Percentiles rank a stretch among this genome's conserved stretches.
Evolutionary conservation across 805 yeast genomes (phyloP).

Genomic region (Ogataea paradorogensis): DNA sequence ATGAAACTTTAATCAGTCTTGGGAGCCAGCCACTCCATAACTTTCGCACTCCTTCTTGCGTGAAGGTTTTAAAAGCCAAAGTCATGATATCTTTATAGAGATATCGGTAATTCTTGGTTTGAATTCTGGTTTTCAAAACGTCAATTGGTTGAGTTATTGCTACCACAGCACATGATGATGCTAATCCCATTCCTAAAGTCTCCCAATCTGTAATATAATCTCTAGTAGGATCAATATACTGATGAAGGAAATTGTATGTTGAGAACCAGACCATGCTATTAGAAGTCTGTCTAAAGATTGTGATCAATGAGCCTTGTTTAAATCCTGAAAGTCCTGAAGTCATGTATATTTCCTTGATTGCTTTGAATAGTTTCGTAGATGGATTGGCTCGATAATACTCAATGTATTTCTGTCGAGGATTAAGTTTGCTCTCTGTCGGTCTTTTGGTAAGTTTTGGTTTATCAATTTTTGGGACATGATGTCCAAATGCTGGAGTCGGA

Average conservation of each 20-base stretch:
- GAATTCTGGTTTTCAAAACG: slow-evolving; percentile 83
- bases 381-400: slow-evolving; percentile 49
- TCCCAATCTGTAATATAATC: slow-evolving; percentile 40
- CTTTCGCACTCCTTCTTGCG: slow-evolving; percentile 43
- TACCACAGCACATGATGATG: slow-evolving; percentile 71
- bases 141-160: slow-evolving; percentile 85
- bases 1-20: slow-evolving; percentile 64
- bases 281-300: slow-evolving; percentile 73
- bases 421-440: slow-evolving; percentile 7
- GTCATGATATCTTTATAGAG: slow-evolving; percentile 61
- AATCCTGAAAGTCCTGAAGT: slow-evolving; percentile 77
- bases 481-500: slow-evolving; percentile 18
- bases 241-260: slow-evolving; percentile 74
- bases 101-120: slow-evolving; percentile 62
- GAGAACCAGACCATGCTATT: slow-evolving; percentile 83
- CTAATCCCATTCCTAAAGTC: slow-evolving; percentile 46
- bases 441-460: slow-evolving; percentile 16
- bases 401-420: slow-evolving; percentile 18
- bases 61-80: slow-evolving; percentile 47
- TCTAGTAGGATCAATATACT: slow-evolving; percentile 55
- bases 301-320: slow-evolving; percentile 79
- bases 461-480: slow-evolving; percentile 19
- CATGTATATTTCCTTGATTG: slow-evolving; percentile 62
- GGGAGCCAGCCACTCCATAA: slow-evolving; percentile 64
- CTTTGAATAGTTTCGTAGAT: slow-evolving; percentile 48